Evolutionary conservation across 2,329 filamentous ascomycete genomes (phyloP), one percentile per base, ranked within the genome.

Genomic region (Aureobasidium sp.): DNA sequence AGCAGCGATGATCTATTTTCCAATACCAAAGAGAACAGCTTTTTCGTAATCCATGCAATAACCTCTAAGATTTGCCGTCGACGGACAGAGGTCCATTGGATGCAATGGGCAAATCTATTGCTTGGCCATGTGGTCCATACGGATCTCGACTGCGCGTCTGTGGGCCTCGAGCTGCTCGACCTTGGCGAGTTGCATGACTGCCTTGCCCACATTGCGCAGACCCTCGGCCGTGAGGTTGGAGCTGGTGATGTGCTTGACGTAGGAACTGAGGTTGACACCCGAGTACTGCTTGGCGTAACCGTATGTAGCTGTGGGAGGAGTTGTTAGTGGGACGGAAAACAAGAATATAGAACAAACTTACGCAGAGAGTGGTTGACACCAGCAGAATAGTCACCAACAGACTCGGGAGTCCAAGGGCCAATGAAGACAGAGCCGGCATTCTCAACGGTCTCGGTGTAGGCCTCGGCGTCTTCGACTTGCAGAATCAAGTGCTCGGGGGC

Each of bases 201-300:
- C 90, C 50, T 77, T 74, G 29, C 91, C 89, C 2, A 98, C 86
- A 63, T 94, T 93, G 62, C 79, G 79, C 57, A 98, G 74, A 19
- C 93, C 93, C 63, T 95, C 80, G 16, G 84, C 81, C 1, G 89
- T 95, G 57, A 98, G 78, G 69, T 95, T 88, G 0, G 90, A 89
- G 73, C 88, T 93, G 32, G 93, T 98, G 65, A 98, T 96, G 76
- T 97, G 90, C 75, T 98, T 98, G 68, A 95, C 80, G 72, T 96
- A 98, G 2, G 91, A 97, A 27, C 82, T 89, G 5, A 98, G 80
- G 70, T 95, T 98, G 65, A 98, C 93, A 49, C 93, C 93, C 5
- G 90, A 96, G 74, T 98, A 98, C 70, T 98, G 93, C 73, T 95
- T 95, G 44, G 93, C 93, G 64, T 95, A 98, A 35, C 93, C 93